A percentile compares a stretch with the other conserved stretches of the same genome.
phyloP scores from a whole-genome alignment of 768 basidiomycete species.

The Leucosporidium scottii region DNA sequence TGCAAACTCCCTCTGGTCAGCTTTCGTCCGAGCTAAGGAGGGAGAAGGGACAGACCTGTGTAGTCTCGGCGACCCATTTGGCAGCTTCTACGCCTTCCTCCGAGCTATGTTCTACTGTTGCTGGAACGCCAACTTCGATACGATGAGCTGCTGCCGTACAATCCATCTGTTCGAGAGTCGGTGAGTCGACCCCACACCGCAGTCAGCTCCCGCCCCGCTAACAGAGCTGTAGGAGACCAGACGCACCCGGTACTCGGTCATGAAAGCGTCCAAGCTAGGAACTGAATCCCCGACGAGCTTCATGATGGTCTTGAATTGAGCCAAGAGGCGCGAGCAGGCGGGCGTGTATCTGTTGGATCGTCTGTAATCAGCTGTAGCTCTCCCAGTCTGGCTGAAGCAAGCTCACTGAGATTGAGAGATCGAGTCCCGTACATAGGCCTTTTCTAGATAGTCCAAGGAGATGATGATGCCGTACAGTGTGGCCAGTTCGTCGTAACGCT shows the following conservation, averaged over 20 bases:
- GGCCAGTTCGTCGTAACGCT: slow-evolving; percentile 75
- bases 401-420: slow-evolving; percentile 82
- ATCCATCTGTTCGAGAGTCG: slow-evolving; percentile 59
- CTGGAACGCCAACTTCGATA: slow-evolving; percentile 85
- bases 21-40: neutral
- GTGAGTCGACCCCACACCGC: neutral
- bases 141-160: slow-evolving; percentile 86
- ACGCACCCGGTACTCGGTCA: slow-evolving; percentile 73
- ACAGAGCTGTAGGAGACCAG: neutral
- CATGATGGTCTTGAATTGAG: slow-evolving; percentile 95
- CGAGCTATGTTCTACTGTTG: slow-evolving; percentile 90
- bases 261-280: slow-evolving; percentile 78
- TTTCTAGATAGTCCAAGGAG: slow-evolving; percentile 85
- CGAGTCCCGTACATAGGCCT: slow-evolving; percentile 89
- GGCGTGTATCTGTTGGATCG: slow-evolving; percentile 83
- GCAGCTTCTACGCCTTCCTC: slow-evolving; percentile 87
- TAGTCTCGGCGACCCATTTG: slow-evolving; percentile 97
- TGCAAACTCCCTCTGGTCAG: slow-evolving; percentile 39
- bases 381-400: neutral
- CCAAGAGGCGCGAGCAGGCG: slow-evolving; percentile 85
- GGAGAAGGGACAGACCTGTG: slow-evolving; percentile 56
- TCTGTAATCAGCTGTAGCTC: neutral
- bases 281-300: slow-evolving; percentile 90
- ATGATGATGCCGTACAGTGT: slow-evolving; percentile 89
- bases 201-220: neutral